Conservation (phyloP, 495 filamentous ascomycete genomes). For the Lentithecium fluviatile region DNA sequence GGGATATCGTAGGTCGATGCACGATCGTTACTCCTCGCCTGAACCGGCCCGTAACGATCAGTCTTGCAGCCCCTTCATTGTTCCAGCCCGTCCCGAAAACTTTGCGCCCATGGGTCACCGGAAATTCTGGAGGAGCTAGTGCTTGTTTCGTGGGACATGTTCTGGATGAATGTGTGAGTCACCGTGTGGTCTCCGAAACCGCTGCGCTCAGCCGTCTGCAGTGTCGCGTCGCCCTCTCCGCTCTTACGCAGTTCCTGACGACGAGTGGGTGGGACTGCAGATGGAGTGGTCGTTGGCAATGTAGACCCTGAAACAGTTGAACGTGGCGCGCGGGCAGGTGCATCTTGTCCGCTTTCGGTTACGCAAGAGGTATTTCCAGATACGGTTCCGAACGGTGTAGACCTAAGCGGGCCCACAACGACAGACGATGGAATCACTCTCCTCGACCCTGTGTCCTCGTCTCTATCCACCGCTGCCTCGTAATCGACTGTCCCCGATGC, state of each 20-base stretch:
- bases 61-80: background rate
- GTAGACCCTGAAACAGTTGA: constrained; percentile 5
- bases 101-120: constrained; percentile 9
- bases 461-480: background rate
- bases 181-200: constrained; percentile 8
- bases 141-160: constrained; percentile 18
- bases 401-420: background rate
- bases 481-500: background rate
- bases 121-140: background rate
- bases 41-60: background rate
- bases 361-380: background rate
- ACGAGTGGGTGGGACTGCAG: background rate
- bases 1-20: constrained; percentile 6
- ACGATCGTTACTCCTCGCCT: constrained; percentile 9
- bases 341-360: constrained; percentile 12
- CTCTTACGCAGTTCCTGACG: background rate
- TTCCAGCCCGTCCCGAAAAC: constrained; percentile 12
- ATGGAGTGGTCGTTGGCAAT: background rate
- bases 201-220: constrained; percentile 2
- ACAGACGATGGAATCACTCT: background rate
- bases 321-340: constrained; percentile 8
- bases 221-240: background rate
- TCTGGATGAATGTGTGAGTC: constrained; percentile 19
- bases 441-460: background rate
- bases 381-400: background rate